Evolutionary conservation across 1,284 basidiomycete genomes (phyloP), one percentile per base, ranked within the genome.

Genomic region (Rhodotorula glutinis): DNA sequence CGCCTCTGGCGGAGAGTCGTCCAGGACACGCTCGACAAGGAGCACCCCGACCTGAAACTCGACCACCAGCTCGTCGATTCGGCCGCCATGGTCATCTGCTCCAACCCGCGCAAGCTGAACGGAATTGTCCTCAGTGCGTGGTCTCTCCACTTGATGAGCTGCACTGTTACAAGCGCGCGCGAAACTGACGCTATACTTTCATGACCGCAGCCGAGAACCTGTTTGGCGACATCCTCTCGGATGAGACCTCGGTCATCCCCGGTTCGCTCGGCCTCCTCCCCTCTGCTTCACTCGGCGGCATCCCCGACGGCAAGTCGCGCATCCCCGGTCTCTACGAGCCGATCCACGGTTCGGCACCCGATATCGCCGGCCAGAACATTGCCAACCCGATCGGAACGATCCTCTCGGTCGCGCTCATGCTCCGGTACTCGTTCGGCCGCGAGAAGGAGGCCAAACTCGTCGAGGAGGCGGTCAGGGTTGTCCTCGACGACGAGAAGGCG

Each of bases 371-470:
- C 3, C 83, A 91, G 78, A 91, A 91, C 41, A 93, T 97, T 75
- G 95, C 95, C 70, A 98, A 98, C 80, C 95, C 95, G 41, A 86
- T 98, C 74, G 96, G 95, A 59, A 97, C 95, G 23, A 98, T 98
- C 78, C 87, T 98, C 64, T 96, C 92, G 63, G 91, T 90, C 8
- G 94, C 94, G 4, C 88, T 98, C 88, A 87, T 98, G 67, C 84
- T 98, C 63, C 86, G 94, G 58, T 98, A 97, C 81, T 98, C 95
- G 51, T 87, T 98, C 46, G 91, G 91, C 30, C 83, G 92, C 65
- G 89, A 91, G 68, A 85, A 83, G 71, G 86, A 90, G 74, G 95
- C 95, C 2, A 83, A 84, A 57, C 86, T 89, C 33, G 88, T 99
- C 71, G 96, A 98, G 79, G 79, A 82, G 51, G 92, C 95, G 14